A percentile compares a stretch with the other conserved stretches of the same genome.
Conservation (phyloP, 768 basidiomycete species). For the Russula abietina region DNA sequence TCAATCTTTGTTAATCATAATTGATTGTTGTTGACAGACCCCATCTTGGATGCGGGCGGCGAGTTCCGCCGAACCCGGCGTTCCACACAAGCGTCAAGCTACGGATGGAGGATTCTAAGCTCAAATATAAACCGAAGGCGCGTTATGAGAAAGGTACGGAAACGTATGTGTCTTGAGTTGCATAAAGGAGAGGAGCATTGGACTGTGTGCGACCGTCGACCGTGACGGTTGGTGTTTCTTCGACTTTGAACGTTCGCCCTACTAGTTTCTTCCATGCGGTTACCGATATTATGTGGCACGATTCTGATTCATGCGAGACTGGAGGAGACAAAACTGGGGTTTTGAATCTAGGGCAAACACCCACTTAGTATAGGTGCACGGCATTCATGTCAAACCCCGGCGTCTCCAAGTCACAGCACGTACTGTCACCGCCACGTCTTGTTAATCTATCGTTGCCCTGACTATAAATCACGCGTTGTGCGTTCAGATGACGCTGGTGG, state of each 20-base stretch:
- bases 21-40: conserved; percentile 32
- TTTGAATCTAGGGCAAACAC: too few species aligned
- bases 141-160: conserved; percentile 43
- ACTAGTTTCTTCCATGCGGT: too few species aligned
- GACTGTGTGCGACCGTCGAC: background rate
- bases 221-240: background rate
- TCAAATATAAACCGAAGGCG: conserved; percentile 57
- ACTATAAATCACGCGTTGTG: too few species aligned
- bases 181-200: background rate
- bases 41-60: conserved; percentile 54
- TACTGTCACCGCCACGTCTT: too few species aligned
- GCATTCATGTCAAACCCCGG: too few species aligned
- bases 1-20: background rate
- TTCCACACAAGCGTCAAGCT: conserved; percentile 61
- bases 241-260: background rate
- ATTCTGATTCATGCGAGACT: too few species aligned
- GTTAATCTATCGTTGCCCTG: too few species aligned
- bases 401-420: too few species aligned
- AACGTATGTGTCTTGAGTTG: conserved; percentile 39
- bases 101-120: conserved; percentile 42
- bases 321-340: too few species aligned
- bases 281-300: background rate
- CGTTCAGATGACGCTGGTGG: too few species aligned
- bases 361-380: too few species aligned
- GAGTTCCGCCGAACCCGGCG: conserved; percentile 43